Base-by-base conservation (phyloP, 1,284 basidiomycete genomes). In the Malassezia slooffiae region DNA sequence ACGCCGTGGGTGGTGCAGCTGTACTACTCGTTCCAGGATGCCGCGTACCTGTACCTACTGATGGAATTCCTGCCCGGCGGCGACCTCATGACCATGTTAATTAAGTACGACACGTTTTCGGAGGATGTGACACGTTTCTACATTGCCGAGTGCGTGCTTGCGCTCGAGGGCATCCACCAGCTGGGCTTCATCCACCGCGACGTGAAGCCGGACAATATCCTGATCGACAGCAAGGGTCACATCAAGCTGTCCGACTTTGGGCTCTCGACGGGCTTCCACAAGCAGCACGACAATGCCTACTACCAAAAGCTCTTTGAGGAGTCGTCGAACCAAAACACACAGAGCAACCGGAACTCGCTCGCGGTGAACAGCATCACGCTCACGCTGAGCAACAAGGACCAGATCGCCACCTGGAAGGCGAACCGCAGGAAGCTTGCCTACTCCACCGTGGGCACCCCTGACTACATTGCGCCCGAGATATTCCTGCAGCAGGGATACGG, bases 21-120 rank as follows among this genome's bases (percentile, higher is more conserved):
- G 6, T 97, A 87, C 76, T 97, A 96, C 72, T 95, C 91, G 17
- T 97, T 97, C 77, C 91, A 97, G 70, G 90, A 95, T 70, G 81
- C 87, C 15, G 77, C 88, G 34, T 96, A 93, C 67, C 79, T 97
- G 27, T 97, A 95, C 72, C 79, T 97, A 50, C 84, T 97, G 73
- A 97, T 97, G 91, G 91, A 96, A 72, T 97, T 96, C 74, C 75
- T 97, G 42, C 90, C 91, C 22, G 91, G 91, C 34, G 91, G 91
- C 17, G 91, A 97, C 71, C 75, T 97, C 50, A 96, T 97, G 91
- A 78, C 82, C 27, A 97, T 96, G 91, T 76, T 97, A 55, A 97
- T 97, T 82, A 96, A 96, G 73, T 96, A 97, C 72, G 91, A 97
- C 71, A 87, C 91, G 1, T 97, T 97, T 73, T 88, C 86, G 8